Percentiles rank a stretch among this genome's conserved stretches.
Evolutionary conservation across 441 rosid species (phyloP).

Genomic region (Biscutella auriculata): DNA sequence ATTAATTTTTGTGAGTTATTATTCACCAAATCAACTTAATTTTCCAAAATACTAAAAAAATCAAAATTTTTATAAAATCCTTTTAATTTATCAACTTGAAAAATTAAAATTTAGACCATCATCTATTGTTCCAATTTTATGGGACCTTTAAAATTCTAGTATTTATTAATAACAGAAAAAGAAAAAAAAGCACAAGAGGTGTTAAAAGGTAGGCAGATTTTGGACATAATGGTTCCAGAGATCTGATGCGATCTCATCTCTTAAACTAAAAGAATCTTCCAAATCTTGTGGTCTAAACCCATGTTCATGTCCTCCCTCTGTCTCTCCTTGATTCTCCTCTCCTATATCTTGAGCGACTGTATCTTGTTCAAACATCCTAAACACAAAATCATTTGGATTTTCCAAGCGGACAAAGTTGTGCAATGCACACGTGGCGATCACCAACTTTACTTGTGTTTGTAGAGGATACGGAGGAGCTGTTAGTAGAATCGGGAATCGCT

Average conservation of each 20-base stretch:
- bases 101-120: too few species aligned
- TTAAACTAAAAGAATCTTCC: constrained; percentile 31
- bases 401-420: constrained; percentile 73
- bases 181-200: too few species aligned
- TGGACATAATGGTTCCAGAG: constrained; percentile 62
- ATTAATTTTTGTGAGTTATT: too few species aligned
- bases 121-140: too few species aligned
- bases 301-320: neutral
- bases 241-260: constrained; percentile 59
- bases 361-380: constrained; percentile 41
- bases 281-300: constrained; percentile 10
- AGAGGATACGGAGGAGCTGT: constrained; percentile 88
- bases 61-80: too few species aligned
- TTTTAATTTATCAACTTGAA: too few species aligned
- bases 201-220: constrained; percentile 27
- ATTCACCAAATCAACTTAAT: too few species aligned
- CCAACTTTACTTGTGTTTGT: constrained; percentile 79
- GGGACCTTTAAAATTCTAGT: too few species aligned
- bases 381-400: constrained; percentile 66
- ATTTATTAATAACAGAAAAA: too few species aligned
- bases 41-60: too few species aligned
- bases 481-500: constrained; percentile 67
- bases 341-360: constrained; percentile 20
- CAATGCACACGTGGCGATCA: constrained; percentile 74
- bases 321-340: constrained; percentile 3